Base-by-base conservation (phyloP, 2,329 filamentous ascomycete genomes). In the Clarireedia monteithiana region DNA sequence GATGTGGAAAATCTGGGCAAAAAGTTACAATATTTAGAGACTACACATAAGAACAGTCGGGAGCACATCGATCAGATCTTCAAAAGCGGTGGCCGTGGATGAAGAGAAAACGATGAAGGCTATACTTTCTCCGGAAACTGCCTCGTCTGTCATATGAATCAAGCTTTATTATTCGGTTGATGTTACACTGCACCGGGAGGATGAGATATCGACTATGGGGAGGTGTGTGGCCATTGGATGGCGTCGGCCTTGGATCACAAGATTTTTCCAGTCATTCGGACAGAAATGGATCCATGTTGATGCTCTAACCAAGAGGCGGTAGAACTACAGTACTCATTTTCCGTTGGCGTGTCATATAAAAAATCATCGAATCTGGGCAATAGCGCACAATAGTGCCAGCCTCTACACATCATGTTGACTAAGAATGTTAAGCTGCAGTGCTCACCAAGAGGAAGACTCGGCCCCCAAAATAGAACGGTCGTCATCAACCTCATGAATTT, bases 11-110 rank as follows among this genome's bases (percentile, higher is more conserved):
- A 86, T 61, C 74, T 97, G 61, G 85, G 88, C 63, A 95, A 97
- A 80, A 91, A 89, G 71, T 77, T 96, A 66, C 83, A 92, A 65
- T 97, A 96, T 69, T 78, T 97, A 46, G 92, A 97, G 75, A 95
- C 90, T 57, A 97, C 94, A 50, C 88, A 90, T 70, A 91, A 95
- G 76, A 99, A 97, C 68, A 96, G 91, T 72, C 85, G 87, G 64
- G 85, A 91, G 63, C 90, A 96, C 68, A 86, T 97, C 64, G 87
- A 96, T 70, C 87, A 91, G 72, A 92, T 97, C 69, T 80, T 97
- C 67, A 81, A 82, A 68, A 73, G 80, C 51, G 64, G 67, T 56
- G 65, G 66, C 24, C 64, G 64, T 58, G 59, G 62, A 59, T 69
- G 58, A 66, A 23, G 39, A 30, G 15, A n/a, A 34, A 26, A 46